Evolutionary conservation across 352 stramenopile species (phyloP), one percentile per base, ranked within the genome.

Genomic region (Albugo candida): DNA sequence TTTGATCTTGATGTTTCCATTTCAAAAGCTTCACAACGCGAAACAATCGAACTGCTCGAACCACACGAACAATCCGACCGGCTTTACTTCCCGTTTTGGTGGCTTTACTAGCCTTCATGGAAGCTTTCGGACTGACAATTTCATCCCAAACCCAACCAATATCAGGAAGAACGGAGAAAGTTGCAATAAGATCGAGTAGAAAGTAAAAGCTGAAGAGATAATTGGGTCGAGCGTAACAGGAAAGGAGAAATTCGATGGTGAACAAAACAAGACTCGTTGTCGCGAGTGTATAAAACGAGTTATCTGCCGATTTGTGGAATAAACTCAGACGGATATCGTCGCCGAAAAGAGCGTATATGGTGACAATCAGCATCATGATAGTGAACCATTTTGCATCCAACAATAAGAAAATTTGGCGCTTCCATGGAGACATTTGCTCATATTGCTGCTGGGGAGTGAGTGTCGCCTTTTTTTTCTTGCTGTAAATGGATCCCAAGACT

Each of bases 171-270:
- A 92, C 63, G 0, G 75, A 87, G 49, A 89, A 76, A 13, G 77
- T 84, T 16, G 80, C 73, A 37, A 93, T 81, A 48, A 93, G 60
- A 40, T 93, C 81, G 12, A 93, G 57, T 14, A 75, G 41, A 41
- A 93, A 93, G 66, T 96, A 97, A 52, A 97, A 97, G 47, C 80
- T 87, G 14, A 82, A 67, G 48, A 91, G 47, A 54, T 94, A 88
- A 27, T 67, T 53, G 2, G 75, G 66, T 52, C 84, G 82, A 37
- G 53, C 64, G 51, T 74, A 85, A 46, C 78, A 81, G 27, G 66
- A 78, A 13, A 78, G 51, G 31, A 85, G 35, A 49, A 96, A 93
- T 70, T 97, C 91, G 52, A 82, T 51, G 14, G 70, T 58, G 54
- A 95, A 95, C 13, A 94, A 62, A 48, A 83, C 66, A 36, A 96